phyloP scores from a whole-genome alignment of 1,284 basidiomycete genomes.

The Inonotus hispidus region DNA sequence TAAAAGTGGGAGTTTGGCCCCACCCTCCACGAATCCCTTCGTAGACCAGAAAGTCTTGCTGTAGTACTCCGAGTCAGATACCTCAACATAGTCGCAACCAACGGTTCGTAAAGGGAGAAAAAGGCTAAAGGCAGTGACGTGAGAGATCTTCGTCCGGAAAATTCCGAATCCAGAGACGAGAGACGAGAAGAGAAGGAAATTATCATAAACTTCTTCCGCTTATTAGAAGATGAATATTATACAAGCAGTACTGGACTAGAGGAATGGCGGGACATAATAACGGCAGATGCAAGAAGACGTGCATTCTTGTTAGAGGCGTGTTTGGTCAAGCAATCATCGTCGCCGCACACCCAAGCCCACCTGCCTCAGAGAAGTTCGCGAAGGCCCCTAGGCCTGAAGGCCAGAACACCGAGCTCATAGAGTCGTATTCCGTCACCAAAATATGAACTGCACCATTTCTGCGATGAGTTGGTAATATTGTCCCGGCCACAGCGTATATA shows the following conservation, averaged over 20 bases:
- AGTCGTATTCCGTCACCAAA: not conserved
- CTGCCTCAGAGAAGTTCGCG: not conserved
- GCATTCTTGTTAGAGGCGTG: not conserved
- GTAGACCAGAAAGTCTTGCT: not conserved
- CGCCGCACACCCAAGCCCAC: not conserved
- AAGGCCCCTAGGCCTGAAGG: not conserved
- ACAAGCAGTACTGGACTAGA: too few relatives aligned
- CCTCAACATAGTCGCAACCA: not conserved
- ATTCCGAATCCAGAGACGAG: too few relatives aligned
- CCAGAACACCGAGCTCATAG: not conserved
- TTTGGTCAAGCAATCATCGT: not conserved
- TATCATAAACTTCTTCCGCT: too few relatives aligned
- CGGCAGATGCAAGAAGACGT: too few relatives aligned
- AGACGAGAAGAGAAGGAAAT: too few relatives aligned
- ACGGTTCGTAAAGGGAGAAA: not conserved
- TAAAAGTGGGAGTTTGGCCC: not conserved
- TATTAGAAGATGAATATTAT: too few relatives aligned
- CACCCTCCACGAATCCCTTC: not conserved
- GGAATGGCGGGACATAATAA: too few relatives aligned
- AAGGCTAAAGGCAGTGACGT: too few relatives aligned
- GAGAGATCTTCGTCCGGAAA: too few relatives aligned
- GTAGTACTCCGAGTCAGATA: not conserved
- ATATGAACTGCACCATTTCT: not conserved
- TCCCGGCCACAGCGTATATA: too few relatives aligned
- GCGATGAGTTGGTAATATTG: not conserved